Evolutionary conservation across 2,329 filamentous ascomycete genomes (phyloP), one percentile per base, ranked within the genome.

Genomic region (Plectosphaerella cucumerina): DNA sequence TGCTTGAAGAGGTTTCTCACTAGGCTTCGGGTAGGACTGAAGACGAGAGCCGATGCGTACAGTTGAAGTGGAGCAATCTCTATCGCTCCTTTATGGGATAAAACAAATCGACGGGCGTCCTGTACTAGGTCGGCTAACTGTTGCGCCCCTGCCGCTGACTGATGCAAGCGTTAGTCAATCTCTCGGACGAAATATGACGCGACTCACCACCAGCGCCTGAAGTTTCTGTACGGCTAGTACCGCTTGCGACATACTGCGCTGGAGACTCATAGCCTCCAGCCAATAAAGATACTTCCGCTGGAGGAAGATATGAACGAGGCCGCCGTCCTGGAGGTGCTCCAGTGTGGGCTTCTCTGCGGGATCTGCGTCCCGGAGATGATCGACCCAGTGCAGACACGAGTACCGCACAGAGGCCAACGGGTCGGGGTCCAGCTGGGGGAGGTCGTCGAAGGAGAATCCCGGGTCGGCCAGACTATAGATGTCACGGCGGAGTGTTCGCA

Each of bases 251-350:
- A 65, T 54, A 41, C 57, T 53, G 10, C 49, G 43, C 17, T 70
- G 53, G 4, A 72, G 62, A 45, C 69, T 69, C 3, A 76, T 62
- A 34, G 68, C 65, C 51, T 76, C 72, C 3, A 77, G 58, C 72
- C 70, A 76, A 49, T 74, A 62, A 1, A 76, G 62, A 44, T 65
- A 62, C 17, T 70, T 63, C 14, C 59, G 49, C 50, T 60, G 45
- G 8, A 74, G 51, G 52, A 75, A 75, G 2, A 26, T 14, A 50
- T 64, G 48, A 4, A 65, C 53, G 20, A n/a, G n/a, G 18, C 59
- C 61, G 44, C 52, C 51, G 45, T 66, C 61, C 51, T 54, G 55
- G 50, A 62, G 59, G 52, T 39, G 23, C 23, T 50, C 47, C 44
- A 42, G 22, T 15, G 6, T 18, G 18, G 31, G 42, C 48, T 52